A percentile compares a stretch with the other conserved stretches of the same genome.
Conservation (phyloP, 192 early-diverging fungal genomes). For the Nowakowskiella sp. region DNA sequence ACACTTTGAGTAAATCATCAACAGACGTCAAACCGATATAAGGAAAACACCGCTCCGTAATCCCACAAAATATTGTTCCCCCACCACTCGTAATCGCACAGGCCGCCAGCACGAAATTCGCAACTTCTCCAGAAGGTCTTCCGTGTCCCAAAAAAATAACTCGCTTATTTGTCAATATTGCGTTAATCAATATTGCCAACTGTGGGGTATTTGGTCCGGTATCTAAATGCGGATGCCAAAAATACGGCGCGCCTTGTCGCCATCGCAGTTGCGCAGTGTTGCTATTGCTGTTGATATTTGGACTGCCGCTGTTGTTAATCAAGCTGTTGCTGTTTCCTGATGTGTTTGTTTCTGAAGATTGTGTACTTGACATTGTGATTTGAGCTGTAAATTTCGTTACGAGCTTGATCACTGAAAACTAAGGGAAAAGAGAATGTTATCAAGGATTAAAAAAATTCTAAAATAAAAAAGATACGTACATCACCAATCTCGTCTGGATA, state of each 20-base stretch:
- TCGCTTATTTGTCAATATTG: slow-evolving; percentile 85
- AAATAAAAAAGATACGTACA: slow-evolving; percentile 36
- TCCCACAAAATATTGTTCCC: slow-evolving; percentile 74
- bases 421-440: neutral
- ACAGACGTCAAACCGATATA: slow-evolving; percentile 83
- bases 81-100: slow-evolving; percentile 86
- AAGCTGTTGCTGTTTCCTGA: no score
- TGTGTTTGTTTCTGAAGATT: no score
- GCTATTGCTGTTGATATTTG: no score
- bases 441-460: slow-evolving; percentile 2
- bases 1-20: slow-evolving; percentile 76
- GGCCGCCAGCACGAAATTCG: slow-evolving; percentile 84
- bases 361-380: neutral
- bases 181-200: slow-evolving; percentile 81
- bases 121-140: slow-evolving; percentile 84
- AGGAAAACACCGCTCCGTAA: slow-evolving; percentile 82
- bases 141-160: slow-evolving; percentile 86
- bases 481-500: slow-evolving; percentile 89
- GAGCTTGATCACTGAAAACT: slow-evolving; percentile 78
- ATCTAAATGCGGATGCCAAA: slow-evolving; percentile 84
- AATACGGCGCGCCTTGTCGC: slow-evolving; percentile 25
- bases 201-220: slow-evolving; percentile 78
- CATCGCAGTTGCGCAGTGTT: slow-evolving; percentile 33
- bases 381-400: slow-evolving; percentile 61
- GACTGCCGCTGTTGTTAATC: no score